Evolutionary conservation across 106 monocot genomes (phyloP).

Genomic region (Dioscorea zingiberensis): DNA sequence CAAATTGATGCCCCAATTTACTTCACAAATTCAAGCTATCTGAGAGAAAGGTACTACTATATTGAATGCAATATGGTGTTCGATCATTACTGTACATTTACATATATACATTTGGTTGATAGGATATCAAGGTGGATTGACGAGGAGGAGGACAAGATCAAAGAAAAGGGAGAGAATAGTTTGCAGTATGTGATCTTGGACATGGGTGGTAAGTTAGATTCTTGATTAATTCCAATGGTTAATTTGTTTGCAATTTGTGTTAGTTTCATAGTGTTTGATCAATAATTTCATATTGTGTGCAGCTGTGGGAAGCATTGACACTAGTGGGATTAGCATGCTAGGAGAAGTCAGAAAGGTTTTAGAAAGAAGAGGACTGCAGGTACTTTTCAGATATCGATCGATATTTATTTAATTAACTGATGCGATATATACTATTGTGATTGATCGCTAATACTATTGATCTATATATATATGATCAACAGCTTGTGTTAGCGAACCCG

Average conservation of each 20-base stretch:
- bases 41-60: constrained; percentile 64
- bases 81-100: not conserved
- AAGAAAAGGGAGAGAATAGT: constrained; percentile 16
- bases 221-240: not conserved
- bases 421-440: not conserved
- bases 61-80: not conserved
- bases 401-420: not conserved
- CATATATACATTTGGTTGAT: not conserved
- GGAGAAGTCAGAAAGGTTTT: constrained; percentile 60
- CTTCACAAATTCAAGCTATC: constrained; percentile 74
- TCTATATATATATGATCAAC: no score
- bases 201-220: constrained; percentile 53
- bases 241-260: not conserved
- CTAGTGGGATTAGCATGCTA: constrained; percentile 62
- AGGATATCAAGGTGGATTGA: constrained; percentile 84
- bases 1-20: constrained; percentile 76
- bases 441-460: no score
- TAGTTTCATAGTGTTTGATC: not conserved
- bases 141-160: constrained; percentile 30
- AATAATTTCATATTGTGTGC: no score
- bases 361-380: constrained; percentile 54
- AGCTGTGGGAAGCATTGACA: constrained; percentile 69
- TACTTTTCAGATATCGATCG: not conserved
- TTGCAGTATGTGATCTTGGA: constrained; percentile 63
- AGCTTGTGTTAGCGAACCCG: constrained; percentile 56